Evolutionary conservation across 148 eudicot genomes (phyloP), one percentile per base, ranked within the genome.

Genomic region (Camellia granthamiana): DNA sequence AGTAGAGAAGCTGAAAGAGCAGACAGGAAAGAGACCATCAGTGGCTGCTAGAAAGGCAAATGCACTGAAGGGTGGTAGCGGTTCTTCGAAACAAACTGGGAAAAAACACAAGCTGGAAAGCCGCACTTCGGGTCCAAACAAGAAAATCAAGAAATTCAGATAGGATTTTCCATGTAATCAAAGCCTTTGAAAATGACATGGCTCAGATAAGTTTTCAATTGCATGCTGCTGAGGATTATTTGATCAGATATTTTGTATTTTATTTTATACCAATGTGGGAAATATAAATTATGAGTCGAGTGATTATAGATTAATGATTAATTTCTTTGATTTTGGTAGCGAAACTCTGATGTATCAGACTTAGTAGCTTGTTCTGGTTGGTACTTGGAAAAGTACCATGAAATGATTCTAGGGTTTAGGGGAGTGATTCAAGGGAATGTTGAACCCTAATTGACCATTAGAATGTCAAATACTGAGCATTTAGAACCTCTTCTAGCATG

Each of bases 1-100:
- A 21, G 83, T 67, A 8, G 87, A 83, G 60, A 82, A 83, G 61
- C 78, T 77, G 4, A 87, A 84, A 21, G 89, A 84, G 76, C 78
- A 91, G 67, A 78, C 5, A 14, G 81, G 81, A 19, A 96, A 96
- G 85, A 87, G 99, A 80, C 99, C 99, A 4, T 68, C 98, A 2
- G 99, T 96, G 42, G 93, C 94, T 15, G 97, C 97, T 46, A 84
- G 99, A 77, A 96, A 92, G 88, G 92, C 92, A 56, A 84, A 85
- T 43, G 93, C 85, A 14, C 44, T 83, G 18, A 80, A 55, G 80
- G 77, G 84, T 71, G 84, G 85, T 70, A 47, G 74, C 8, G 77
- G 77, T 76, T 82, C 84, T 49, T 10, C 69, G 21, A 85, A 88
- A 75, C 79, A 83, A 52, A 78, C 73, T 10, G 97, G 94, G 68